Evolutionary conservation across 768 basidiomycete species (phyloP).

Genomic region (Sutorius australiensis): DNA sequence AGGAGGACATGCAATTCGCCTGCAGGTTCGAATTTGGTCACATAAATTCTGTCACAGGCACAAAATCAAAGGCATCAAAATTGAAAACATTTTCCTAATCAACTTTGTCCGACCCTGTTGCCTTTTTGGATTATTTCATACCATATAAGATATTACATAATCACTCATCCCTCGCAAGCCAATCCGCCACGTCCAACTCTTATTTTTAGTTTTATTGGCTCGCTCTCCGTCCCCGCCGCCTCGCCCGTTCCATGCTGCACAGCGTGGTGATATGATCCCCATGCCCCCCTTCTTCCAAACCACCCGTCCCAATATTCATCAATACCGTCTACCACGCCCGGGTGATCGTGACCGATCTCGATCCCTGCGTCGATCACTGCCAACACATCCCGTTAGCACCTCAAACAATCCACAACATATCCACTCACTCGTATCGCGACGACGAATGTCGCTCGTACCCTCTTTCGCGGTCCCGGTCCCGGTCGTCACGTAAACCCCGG

Average conservation of each 20-base stretch:
- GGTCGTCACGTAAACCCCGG: conserved; percentile 57
- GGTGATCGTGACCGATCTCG: conserved; percentile 74
- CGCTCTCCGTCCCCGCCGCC: conserved; percentile 6
- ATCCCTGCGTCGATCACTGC: conserved; percentile 67
- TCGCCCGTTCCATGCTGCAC: conserved; percentile 28
- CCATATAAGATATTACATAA: conserved; percentile 19
- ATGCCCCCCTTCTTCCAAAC: not conserved
- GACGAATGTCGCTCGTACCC: conserved; percentile 66
- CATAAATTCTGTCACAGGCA: conserved; percentile 37
- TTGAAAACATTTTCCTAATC: conserved; percentile 29
- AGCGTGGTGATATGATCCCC: conserved; percentile 8
- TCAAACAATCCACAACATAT: conserved; percentile 18
- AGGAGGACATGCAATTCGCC: conserved; percentile 22
- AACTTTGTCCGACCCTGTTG: conserved; percentile 16
- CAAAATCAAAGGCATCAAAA: conserved; percentile 26
- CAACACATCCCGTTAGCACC: conserved; percentile 13
- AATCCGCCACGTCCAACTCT: conserved; percentile 1
- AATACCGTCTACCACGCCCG: conserved; percentile 55
- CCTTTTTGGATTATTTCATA: conserved; percentile 14
- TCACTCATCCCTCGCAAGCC: not conserved
- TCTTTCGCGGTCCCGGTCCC: conserved; percentile 66
- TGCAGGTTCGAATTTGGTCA: conserved; percentile 16
- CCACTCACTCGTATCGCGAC: conserved; percentile 70
- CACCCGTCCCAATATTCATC: not conserved
- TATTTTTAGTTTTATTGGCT: not conserved